Base-by-base conservation (phyloP, 768 basidiomycete genomes). In the Cytidiella melzeri region DNA sequence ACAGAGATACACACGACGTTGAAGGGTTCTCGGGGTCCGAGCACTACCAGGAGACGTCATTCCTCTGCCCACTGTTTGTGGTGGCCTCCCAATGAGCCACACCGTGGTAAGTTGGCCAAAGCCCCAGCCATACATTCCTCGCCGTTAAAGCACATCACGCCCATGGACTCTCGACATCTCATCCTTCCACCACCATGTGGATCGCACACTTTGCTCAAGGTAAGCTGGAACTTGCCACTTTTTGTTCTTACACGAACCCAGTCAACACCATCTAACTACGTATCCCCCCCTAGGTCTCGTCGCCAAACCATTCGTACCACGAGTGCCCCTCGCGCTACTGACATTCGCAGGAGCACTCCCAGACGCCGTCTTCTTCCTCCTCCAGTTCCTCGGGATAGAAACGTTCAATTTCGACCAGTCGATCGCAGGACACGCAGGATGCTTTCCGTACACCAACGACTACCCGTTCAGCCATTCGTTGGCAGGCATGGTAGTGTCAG, bases 401-500 rank as follows among this genome's bases (percentile, higher is more conserved):
- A 58, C 56, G 25, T 67, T 62, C 59, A 55, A 55, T 42, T 54
- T 61, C 45, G 56, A 65, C 52, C 15, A 45, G 15, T 39, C 28
- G 6, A 51, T 64, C 13, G 45, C 53, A 4, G 52, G 45, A 23
- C 28, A 43, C 18, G 50, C 44, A 24, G 64, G 65, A 18, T 67
- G 64, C 46, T 66, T 66, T 51, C 64, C 65, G n/a, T 67, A 65
- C 43, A 51, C 62, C 25, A 62, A 62, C 41, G 59, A 68, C 51
- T 63, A 68, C 47, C 64, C 64, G 1, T 64, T 58, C 55, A 64
- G 60, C 36, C 67, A 68, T 26, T 64, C 63, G 13, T 48, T 65
- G 13, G 50, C 51, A 4, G 63, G 63, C 15, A 62, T 64, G 57
- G 48, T 11, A 21, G 43, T 55, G 1, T 41, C 54, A 30, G 63